Conservation (phyloP, 1,139 yeast species). For the Kazachstania sp. region DNA sequence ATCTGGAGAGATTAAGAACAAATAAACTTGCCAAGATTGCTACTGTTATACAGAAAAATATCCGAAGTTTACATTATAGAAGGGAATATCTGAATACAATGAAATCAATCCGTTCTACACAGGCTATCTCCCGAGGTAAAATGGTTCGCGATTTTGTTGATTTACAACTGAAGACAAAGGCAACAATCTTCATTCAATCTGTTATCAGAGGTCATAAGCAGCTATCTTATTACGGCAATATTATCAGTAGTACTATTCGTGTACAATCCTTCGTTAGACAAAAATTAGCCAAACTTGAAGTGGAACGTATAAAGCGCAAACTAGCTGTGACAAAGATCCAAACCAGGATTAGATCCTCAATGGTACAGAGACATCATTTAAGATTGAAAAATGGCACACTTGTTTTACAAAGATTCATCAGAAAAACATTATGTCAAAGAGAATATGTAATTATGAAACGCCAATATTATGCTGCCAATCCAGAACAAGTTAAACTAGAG, state of each 20-base stretch:
- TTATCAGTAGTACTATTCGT: slow-evolving; percentile 34
- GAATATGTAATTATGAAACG: slow-evolving; percentile 3
- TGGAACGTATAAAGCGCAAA: slow-evolving; percentile 42
- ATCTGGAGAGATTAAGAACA: slow-evolving; percentile 75
- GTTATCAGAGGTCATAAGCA: slow-evolving; percentile 49
- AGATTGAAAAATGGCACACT: slow-evolving; percentile 42
- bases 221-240: slow-evolving; percentile 41
- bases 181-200: slow-evolving; percentile 71
- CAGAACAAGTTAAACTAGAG: slow-evolving; percentile 5
- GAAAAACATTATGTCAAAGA: slow-evolving; percentile 57
- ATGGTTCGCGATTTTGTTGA: slow-evolving; percentile 51
- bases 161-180: slow-evolving; percentile 48
- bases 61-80: slow-evolving; percentile 61
- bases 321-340: slow-evolving; percentile 64
- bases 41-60: slow-evolving; percentile 74
- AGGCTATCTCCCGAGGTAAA: slow-evolving; percentile 56
- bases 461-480: not conserved
- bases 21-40: slow-evolving; percentile 74
- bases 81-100: slow-evolving; percentile 49
- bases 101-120: slow-evolving; percentile 48
- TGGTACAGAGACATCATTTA: slow-evolving; percentile 15
- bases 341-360: slow-evolving; percentile 28
- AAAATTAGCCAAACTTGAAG: slow-evolving; percentile 44
- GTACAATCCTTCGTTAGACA: slow-evolving; percentile 71
- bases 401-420: slow-evolving; percentile 61